phyloP scores from a whole-genome alignment of 1,284 basidiomycete genomes.

The Paramarasmius palmivorus region DNA sequence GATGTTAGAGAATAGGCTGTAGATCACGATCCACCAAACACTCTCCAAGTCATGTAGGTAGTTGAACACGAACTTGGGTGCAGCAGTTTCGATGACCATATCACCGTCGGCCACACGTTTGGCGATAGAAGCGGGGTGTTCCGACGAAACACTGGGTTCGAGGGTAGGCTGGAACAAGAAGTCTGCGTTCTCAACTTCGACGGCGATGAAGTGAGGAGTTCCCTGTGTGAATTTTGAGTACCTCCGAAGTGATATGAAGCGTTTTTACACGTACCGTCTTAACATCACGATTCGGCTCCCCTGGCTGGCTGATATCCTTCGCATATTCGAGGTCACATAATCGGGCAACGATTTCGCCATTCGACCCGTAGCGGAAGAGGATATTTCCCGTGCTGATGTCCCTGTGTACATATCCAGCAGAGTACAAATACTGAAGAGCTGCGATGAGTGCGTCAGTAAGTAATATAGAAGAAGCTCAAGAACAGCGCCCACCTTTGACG shows the following conservation, averaged over 20 bases:
- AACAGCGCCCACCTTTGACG: too few relatives aligned
- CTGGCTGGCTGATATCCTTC: neutral
- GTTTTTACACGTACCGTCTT: neutral
- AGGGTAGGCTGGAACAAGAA: neutral
- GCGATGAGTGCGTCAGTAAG: too few relatives aligned
- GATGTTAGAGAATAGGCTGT: neutral
- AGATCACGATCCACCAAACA: constrained; percentile 4
- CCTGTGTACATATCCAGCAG: constrained; percentile 5
- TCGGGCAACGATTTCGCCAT: neutral
- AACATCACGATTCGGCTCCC: neutral
- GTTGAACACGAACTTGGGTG: neutral
- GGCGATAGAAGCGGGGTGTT: too few relatives aligned
- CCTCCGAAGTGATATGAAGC: too few relatives aligned
- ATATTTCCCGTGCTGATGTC: constrained; percentile 9
- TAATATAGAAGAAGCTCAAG: too few relatives aligned
- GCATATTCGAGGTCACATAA: constrained; percentile 7
- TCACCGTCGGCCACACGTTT: too few relatives aligned
- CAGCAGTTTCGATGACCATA: neutral
- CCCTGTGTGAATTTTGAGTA: neutral
- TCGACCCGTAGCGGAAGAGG: neutral
- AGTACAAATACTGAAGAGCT: constrained; percentile 6
- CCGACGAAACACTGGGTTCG: neutral
- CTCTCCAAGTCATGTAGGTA: constrained; percentile 8
- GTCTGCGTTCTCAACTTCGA: neutral
- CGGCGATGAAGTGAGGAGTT: constrained; percentile 4